These are phyloP conservation scores for Pezicula rhizophila DNA, from an alignment of 2,329 filamentous ascomycete species.

Conservation along the genomic window DNA sequence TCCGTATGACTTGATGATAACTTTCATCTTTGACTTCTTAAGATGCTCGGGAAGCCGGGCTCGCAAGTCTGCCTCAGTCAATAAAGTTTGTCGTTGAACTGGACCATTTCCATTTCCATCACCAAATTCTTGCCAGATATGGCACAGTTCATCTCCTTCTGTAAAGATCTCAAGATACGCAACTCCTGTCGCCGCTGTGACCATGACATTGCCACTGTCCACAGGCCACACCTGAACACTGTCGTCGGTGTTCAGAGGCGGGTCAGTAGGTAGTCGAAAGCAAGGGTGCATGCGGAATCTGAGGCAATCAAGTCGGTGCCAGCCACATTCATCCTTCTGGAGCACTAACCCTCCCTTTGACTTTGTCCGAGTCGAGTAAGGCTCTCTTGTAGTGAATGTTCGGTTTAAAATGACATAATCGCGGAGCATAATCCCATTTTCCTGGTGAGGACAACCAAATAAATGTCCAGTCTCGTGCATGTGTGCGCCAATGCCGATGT, in stretches of 20 bases:
- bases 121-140: conserved; percentile 74
- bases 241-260: conserved; percentile 55
- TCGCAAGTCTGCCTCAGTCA: conserved; percentile 72
- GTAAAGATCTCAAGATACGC: conserved; percentile 78
- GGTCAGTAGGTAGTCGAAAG: conserved; percentile 77
- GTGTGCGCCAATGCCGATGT: conserved; percentile 88
- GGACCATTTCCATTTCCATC: conserved; percentile 51
- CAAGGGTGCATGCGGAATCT: conserved; percentile 87
- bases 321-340: conserved; percentile 77
- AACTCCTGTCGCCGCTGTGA: conserved; percentile 75
- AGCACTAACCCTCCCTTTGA: conserved; percentile 71
- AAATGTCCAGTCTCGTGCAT: conserved; percentile 86
- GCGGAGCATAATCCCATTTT: conserved; percentile 84
- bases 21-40: conserved; percentile 61
- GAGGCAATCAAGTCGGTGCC: conserved; percentile 85
- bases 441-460: conserved; percentile 84
- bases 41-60: conserved; percentile 65
- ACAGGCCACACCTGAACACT: conserved; percentile 84
- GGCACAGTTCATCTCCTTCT: conserved; percentile 76
- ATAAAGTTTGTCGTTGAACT: conserved; percentile 63
- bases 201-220: conserved; percentile 67
- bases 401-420: conserved; percentile 83
- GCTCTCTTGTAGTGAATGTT: conserved; percentile 73
- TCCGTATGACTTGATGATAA: conserved; percentile 71
- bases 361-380: conserved; percentile 82